These are phyloP conservation scores for Apostasia shenzhenica DNA, from an alignment of 106 monocot genomes.

Conservation along the genomic window DNA sequence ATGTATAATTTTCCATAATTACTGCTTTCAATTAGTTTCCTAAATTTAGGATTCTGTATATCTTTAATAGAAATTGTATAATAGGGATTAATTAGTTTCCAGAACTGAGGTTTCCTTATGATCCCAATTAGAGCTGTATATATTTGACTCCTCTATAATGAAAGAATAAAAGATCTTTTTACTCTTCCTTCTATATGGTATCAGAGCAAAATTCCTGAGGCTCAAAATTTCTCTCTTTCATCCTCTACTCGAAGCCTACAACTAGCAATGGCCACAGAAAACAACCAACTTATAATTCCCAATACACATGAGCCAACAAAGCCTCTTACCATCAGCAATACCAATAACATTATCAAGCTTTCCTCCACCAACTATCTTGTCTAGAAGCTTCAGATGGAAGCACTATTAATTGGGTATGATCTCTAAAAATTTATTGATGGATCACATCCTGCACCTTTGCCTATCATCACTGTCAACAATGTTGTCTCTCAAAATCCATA, in stretches of 20 bases:
- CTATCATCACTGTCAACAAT: not conserved
- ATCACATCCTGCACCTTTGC: not conserved
- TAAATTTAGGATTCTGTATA: no score
- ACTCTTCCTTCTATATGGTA: not conserved
- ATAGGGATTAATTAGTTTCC: no score
- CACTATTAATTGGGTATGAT: not conserved
- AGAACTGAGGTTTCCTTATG: no score
- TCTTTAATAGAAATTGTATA: no score
- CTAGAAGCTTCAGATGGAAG: not conserved
- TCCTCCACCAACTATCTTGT: not conserved
- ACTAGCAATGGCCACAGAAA: not conserved
- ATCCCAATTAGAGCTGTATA: no score
- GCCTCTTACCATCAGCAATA: not conserved
- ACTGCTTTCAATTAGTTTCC: no score
- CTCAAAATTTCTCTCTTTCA: not conserved
- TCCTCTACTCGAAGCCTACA: no score
- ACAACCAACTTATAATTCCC: not conserved
- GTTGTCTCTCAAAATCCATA: not conserved
- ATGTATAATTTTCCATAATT: no score
- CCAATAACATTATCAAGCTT: not conserved
- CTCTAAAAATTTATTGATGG: slow-evolving; percentile 1
- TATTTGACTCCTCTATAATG: no score
- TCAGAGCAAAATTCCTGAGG: not conserved
- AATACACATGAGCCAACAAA: slow-evolving; percentile 2
- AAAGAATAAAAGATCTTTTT: no score